These are phyloP conservation scores for Zymoseptoria brevis DNA, from an alignment of 2,329 filamentous ascomycete genomes.

Conservation along the genomic window DNA sequence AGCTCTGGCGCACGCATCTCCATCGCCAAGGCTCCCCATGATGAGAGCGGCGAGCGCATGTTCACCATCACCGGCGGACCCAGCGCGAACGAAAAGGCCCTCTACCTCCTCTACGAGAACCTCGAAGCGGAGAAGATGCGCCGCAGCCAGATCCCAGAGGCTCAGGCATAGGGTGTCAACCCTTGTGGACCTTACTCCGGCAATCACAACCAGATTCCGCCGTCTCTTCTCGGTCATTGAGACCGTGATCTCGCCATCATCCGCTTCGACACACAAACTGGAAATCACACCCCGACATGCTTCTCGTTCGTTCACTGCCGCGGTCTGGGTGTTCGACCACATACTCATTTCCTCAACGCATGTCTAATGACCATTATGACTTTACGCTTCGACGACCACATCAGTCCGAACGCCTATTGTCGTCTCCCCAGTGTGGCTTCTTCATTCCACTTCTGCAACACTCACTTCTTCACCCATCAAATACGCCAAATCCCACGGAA, in stretches of 20 bases:
- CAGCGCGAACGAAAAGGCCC: constrained; percentile 86
- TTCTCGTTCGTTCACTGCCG: not conserved
- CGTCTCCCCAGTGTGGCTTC: constrained; percentile 11
- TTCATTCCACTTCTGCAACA: not conserved
- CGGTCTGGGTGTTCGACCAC: not conserved
- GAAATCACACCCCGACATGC: not conserved
- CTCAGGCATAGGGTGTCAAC: constrained; percentile 26
- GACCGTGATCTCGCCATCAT: not conserved
- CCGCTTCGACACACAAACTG: not conserved
- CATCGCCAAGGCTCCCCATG: constrained; percentile 93
- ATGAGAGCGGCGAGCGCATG: constrained; percentile 97
- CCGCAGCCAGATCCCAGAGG: constrained; percentile 65
- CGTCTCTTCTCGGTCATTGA: constrained; percentile 10
- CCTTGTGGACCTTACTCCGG: constrained; percentile 2
- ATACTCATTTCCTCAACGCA: not conserved
- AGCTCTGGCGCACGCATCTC: constrained; percentile 94
- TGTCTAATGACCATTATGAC: constrained; percentile 21
- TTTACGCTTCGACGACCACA: constrained; percentile 21
- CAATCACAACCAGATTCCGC: constrained; percentile 3
- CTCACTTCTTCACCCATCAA: not conserved
- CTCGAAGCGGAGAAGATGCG: constrained; percentile 98
- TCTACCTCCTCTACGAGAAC: constrained; percentile 97
- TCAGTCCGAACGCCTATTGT: constrained; percentile 18
- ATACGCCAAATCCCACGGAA: constrained; percentile 2
- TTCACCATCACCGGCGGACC: constrained; percentile 98